Evolutionary conservation across 495 filamentous ascomycete genomes (phyloP).

Genomic region (Barbatosphaeria neglecta): DNA sequence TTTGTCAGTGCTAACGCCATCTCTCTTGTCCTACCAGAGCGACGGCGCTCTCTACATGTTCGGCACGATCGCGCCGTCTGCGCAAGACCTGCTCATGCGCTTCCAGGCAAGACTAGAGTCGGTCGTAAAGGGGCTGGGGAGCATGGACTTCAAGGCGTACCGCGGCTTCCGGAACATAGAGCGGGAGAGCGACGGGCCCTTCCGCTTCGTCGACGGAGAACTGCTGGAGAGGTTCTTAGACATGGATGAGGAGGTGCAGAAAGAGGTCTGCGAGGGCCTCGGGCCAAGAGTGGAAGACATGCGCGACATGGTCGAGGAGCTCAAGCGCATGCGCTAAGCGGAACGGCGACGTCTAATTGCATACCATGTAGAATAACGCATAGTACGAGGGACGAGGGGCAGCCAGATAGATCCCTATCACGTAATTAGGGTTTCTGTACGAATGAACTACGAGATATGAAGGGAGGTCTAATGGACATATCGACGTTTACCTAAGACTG

Average conservation of each 20-base stretch:
- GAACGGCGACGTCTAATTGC: too few relatives aligned
- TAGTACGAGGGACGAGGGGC: too few relatives aligned
- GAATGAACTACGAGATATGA: too few relatives aligned
- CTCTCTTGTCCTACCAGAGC: too few relatives aligned
- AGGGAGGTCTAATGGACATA: too few relatives aligned
- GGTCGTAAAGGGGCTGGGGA: conserved; percentile 53
- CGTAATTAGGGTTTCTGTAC: too few relatives aligned
- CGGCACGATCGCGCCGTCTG: conserved; percentile 53
- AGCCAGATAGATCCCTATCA: too few relatives aligned
- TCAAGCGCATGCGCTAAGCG: conserved; percentile 55
- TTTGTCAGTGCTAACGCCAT: conserved; percentile 12
- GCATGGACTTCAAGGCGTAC: conserved; percentile 63
- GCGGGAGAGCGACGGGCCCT: conserved; percentile 62
- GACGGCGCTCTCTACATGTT: conserved; percentile 91
- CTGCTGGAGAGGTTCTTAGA: conserved; percentile 78
- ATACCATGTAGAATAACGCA: too few relatives aligned
- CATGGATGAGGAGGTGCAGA: conserved; percentile 48
- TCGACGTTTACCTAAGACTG: too few relatives aligned
- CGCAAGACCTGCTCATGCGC: conserved; percentile 70
- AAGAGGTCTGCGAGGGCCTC: conserved; percentile 50
- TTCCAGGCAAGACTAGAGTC: conserved; percentile 59
- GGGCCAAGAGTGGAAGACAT: conserved; percentile 60
- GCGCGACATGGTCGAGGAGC: conserved; percentile 57
- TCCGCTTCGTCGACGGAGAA: conserved; percentile 86
- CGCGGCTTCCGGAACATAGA: conserved; percentile 65